Conservation (phyloP, 805 yeast species). For the Candida rishiriensis region DNA sequence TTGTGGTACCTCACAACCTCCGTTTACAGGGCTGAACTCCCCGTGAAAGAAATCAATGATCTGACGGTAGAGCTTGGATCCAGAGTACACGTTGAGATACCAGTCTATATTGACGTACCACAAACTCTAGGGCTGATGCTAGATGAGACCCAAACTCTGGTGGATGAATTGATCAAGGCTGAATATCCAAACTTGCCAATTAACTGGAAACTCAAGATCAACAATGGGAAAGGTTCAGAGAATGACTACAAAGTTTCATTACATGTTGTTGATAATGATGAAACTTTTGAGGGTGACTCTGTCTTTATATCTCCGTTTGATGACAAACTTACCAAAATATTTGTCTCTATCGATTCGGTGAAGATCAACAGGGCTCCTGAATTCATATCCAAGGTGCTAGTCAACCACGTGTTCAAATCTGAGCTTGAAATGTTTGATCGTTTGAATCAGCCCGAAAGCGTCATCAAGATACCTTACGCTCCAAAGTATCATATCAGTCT, state of each 20-base stretch:
- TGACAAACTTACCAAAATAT: constrained; percentile 31
- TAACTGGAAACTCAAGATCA: constrained; percentile 31
- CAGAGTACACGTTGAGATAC: constrained; percentile 33
- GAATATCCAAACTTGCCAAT: constrained; percentile 15
- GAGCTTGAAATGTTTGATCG: constrained; percentile 33
- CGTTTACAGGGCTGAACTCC: constrained; percentile 59
- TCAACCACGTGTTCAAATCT: constrained; percentile 35
- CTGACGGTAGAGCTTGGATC: constrained; percentile 16
- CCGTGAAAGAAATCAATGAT: constrained; percentile 37
- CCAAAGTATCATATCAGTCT: constrained; percentile 73
- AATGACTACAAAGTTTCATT: constrained; percentile 35
- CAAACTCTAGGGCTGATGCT: constrained; percentile 29
- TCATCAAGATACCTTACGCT: constrained; percentile 48
- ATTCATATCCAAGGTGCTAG: constrained; percentile 32
- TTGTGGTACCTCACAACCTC: constrained; percentile 57
- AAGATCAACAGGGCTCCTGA: constrained; percentile 30
- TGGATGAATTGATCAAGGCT: constrained; percentile 26
- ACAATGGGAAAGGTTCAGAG: constrained; percentile 19
- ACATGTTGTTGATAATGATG: constrained; percentile 17
- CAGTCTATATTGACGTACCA: constrained; percentile 38
- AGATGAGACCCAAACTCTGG: constrained; percentile 30
- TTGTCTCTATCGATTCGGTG: constrained; percentile 25
- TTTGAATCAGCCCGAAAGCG: constrained; percentile 21
- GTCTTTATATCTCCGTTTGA: constrained; percentile 35
- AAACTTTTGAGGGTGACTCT: constrained; percentile 12